Conservation (phyloP, 2,329 filamentous ascomycete species). For the Aureobasidium namibiae region DNA sequence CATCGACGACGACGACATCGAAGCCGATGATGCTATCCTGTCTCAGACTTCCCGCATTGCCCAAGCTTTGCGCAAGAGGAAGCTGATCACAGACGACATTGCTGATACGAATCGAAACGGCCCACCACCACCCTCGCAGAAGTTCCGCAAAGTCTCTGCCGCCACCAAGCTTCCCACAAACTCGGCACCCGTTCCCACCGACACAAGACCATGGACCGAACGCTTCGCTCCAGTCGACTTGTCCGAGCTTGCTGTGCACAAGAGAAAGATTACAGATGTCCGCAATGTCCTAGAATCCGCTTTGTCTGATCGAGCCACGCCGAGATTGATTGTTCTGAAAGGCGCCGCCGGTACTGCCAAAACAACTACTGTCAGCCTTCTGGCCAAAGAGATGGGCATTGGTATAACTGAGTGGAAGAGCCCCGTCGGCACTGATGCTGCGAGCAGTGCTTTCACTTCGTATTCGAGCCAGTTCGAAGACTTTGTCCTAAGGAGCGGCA, state of each 20-base stretch:
- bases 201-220: constrained; percentile 77
- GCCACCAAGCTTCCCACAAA: constrained; percentile 27
- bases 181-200: constrained; percentile 32
- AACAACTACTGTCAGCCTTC: constrained; percentile 72
- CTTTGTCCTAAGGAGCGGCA: constrained; percentile 73
- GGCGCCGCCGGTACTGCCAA: constrained; percentile 89
- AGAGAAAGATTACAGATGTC: constrained; percentile 85
- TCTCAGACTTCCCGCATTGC: constrained; percentile 27
- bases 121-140: constrained; percentile 28
- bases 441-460: constrained; percentile 57
- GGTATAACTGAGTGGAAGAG: constrained; percentile 88
- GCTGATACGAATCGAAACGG: background rate
- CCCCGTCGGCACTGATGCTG: constrained; percentile 55
- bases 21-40: constrained; percentile 22
- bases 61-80: constrained; percentile 28
- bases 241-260: constrained; percentile 86
- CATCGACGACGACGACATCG: constrained; percentile 26
- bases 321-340: constrained; percentile 76
- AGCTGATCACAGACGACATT: constrained; percentile 17
- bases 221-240: constrained; percentile 67
- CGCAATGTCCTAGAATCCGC: constrained; percentile 73
- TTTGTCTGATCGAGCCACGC: constrained; percentile 31
- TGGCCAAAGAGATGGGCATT: constrained; percentile 68
- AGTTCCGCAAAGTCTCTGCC: constrained; percentile 34
- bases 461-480: constrained; percentile 80